Evolutionary conservation across 495 filamentous ascomycete species (phyloP), one percentile per base, ranked within the genome.

Genomic region (Filosporella fistucella): DNA sequence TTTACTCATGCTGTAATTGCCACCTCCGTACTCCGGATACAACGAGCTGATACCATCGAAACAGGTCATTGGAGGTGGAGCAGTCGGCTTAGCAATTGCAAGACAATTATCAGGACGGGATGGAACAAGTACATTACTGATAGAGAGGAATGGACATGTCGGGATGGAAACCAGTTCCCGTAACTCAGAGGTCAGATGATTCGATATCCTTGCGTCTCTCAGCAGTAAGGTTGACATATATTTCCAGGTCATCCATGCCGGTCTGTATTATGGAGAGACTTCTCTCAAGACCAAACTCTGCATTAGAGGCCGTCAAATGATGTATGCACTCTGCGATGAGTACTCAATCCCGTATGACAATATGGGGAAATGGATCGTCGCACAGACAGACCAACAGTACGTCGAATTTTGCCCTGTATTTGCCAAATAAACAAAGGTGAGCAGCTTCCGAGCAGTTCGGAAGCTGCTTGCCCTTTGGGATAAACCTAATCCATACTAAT

Each of bases 281-380:
- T 82, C 81, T 1, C 78, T 96, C 13, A 98, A 98, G 65, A 89
- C 93, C 0, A 63, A 64, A 1, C 81, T 98, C 41, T 98, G 93
- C 67, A 74, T 96, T 56, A 59, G 64, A 35, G 93, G 93, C 47
- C 78, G 80, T 42, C 56, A 82, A 32, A 70, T 87, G 66, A 69
- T 98, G 54, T 98, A 98, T 67, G 71, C 72, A 9, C 78, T 91
- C 40, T 96, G 91, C 72, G 59, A 68, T 1, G 63, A 67, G 16
- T 66, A 86, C 59, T 52, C 60, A 30, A 85, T 97, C 42, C 83
- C 85, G 0, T 75, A 90, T 68, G 70, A 70, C 48, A 84, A 84
- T 60, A 82, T 76, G 16, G 89, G 89, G 35, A 98, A 98, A 73
- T 96, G 94, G 89, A 84, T 98, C 55, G 83, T 98, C 0, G 91